Percentiles rank a stretch among this genome's conserved stretches.
These are phyloP conservation scores for Lipomyces sp. DNA, from an alignment of 805 yeast species.

Conservation along the genomic window DNA sequence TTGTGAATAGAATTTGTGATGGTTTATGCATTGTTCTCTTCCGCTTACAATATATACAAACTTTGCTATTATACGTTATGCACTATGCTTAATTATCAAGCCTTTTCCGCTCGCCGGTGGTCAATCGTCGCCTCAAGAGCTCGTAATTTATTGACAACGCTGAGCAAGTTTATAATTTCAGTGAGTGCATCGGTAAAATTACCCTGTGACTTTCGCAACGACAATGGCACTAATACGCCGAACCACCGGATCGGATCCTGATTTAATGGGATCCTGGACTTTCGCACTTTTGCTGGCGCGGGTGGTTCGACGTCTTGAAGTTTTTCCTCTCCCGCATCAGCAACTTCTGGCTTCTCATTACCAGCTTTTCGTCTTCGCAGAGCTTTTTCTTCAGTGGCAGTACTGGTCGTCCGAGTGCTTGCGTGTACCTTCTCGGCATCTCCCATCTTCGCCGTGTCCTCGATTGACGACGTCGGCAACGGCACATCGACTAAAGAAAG, in stretches of 20 bases:
- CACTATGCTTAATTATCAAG: background rate
- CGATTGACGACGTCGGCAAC: conserved; percentile 2
- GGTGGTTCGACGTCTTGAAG: conserved; percentile 6
- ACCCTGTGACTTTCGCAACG: conserved; percentile 49
- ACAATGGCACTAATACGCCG: conserved; percentile 54
- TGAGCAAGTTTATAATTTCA: conserved; percentile 14
- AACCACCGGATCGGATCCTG: conserved; percentile 54
- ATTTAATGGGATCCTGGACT: conserved; percentile 16
- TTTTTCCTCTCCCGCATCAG: conserved; percentile 16
- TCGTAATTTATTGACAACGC: conserved; percentile 14
- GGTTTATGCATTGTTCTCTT: background rate
- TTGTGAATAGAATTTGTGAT: background rate
- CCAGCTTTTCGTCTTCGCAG: conserved; percentile 11
- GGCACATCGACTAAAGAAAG: conserved; percentile 16
- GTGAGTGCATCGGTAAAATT: conserved; percentile 43
- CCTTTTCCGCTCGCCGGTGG: background rate
- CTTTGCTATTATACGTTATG: background rate
- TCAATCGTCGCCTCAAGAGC: conserved; percentile 23
- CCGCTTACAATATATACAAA: background rate
- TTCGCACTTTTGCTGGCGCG: conserved; percentile 5
- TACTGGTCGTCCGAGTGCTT: background rate
- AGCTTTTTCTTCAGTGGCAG: conserved; percentile 5
- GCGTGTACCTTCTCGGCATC: background rate
- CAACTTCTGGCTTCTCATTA: background rate
- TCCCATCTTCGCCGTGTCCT: background rate